Evolutionary conservation across 2,329 filamentous ascomycete genomes (phyloP).

Genomic region (Onygenales sp.): DNA sequence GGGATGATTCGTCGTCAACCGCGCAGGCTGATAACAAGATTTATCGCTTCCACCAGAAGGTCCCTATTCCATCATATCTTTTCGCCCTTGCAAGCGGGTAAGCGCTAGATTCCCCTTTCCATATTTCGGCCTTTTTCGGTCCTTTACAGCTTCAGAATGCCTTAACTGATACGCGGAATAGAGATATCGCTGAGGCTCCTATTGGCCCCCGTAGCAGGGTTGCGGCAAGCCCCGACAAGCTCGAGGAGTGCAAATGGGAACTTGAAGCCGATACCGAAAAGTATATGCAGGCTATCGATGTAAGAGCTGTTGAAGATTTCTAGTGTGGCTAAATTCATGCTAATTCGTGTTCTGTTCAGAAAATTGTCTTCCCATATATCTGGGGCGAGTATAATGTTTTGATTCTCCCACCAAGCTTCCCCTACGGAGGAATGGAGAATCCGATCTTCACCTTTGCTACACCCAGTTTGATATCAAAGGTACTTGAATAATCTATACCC

Average conservation of each 20-base stretch:
- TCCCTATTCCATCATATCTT: conserved; percentile 88
- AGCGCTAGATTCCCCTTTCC: conserved; percentile 7
- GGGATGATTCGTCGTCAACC: conserved; percentile 41
- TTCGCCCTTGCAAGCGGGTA: conserved; percentile 72
- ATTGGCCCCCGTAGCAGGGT: conserved; percentile 81
- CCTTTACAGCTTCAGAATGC: neutral
- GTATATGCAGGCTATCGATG: conserved; percentile 78
- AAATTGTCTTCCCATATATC: conserved; percentile 71
- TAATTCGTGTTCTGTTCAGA: conserved; percentile 20
- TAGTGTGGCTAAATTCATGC: neutral
- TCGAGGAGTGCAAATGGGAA: conserved; percentile 79
- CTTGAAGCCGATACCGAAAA: conserved; percentile 84
- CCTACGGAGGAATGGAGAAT: conserved; percentile 78
- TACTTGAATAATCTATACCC: conserved; percentile 8
- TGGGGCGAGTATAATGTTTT: conserved; percentile 96
- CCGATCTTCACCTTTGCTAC: conserved; percentile 93
- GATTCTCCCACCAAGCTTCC: conserved; percentile 81
- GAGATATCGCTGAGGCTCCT: conserved; percentile 74
- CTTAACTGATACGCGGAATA: conserved; percentile 20
- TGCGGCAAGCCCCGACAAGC: conserved; percentile 77
- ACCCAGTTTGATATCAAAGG: conserved; percentile 82
- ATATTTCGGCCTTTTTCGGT: neutral
- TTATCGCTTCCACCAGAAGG: conserved; percentile 80
- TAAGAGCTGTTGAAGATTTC: conserved; percentile 6
- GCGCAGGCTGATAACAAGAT: conserved; percentile 48